These are phyloP conservation scores for Terfezia claveryi DNA, from an alignment of 495 filamentous ascomycete species.

Conservation along the genomic window DNA sequence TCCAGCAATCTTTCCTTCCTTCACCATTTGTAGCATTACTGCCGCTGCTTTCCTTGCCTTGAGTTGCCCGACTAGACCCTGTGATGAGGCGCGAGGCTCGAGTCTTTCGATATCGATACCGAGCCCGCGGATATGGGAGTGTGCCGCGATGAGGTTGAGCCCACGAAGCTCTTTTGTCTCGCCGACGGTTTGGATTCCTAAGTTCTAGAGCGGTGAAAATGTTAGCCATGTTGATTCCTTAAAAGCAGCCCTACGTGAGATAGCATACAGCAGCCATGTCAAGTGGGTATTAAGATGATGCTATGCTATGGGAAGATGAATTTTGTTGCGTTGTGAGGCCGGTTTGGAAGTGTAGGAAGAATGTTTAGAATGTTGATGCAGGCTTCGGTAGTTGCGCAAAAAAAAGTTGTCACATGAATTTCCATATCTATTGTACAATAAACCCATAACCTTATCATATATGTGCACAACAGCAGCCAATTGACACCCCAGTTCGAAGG, in stretches of 20 bases:
- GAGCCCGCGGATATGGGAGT: conserved; percentile 91
- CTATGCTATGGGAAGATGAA: too few relatives aligned
- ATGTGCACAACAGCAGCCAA: too few relatives aligned
- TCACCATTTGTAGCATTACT: conserved; percentile 93
- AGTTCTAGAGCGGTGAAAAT: not conserved
- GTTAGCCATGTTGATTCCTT: not conserved
- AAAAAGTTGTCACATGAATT: too few relatives aligned
- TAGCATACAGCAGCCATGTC: not conserved
- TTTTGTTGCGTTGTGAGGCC: too few relatives aligned
- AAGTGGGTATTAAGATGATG: too few relatives aligned
- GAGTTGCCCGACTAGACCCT: conserved; percentile 92
- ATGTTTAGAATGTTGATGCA: too few relatives aligned
- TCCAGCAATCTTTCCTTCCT: conserved; percentile 93
- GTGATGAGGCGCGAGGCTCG: conserved; percentile 64
- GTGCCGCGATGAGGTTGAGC: conserved; percentile 89
- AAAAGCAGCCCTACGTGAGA: not conserved
- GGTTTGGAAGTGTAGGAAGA: too few relatives aligned
- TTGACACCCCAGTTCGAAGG: too few relatives aligned
- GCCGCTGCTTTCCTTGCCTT: conserved; percentile 91
- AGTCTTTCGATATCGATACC: conserved; percentile 83
- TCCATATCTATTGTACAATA: too few relatives aligned
- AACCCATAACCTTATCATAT: too few relatives aligned
- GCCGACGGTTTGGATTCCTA: conserved; percentile 62
- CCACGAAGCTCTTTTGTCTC: conserved; percentile 87
- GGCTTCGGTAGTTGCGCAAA: too few relatives aligned